A percentile compares a stretch with the other conserved stretches of the same genome.
These are phyloP conservation scores for Arabidopsis hybrid DNA, from an alignment of 441 rosid species.

Conservation along the genomic window DNA sequence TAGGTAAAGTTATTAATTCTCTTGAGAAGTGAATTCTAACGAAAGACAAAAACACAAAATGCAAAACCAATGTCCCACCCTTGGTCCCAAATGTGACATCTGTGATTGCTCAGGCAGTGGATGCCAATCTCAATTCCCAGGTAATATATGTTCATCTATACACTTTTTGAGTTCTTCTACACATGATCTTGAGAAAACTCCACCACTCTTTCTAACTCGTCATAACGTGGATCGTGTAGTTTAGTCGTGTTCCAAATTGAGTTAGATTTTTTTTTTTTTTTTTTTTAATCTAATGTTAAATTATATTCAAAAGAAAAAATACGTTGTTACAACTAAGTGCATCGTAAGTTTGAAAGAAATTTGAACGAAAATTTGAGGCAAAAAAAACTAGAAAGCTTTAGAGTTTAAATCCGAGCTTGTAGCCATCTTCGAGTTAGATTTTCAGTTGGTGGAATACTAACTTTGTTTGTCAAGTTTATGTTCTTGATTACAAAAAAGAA, in stretches of 20 bases:
- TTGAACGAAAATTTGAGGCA: too few relatives aligned
- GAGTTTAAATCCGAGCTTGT: too few relatives aligned
- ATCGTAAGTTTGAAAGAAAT: too few relatives aligned
- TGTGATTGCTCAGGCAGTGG: slow-evolving; percentile 28
- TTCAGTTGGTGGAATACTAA: too few relatives aligned
- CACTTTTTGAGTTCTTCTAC: background rate
- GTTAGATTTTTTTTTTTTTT: background rate
- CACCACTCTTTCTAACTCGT: background rate
- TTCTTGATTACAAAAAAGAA: too few relatives aligned
- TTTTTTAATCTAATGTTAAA: too few relatives aligned
- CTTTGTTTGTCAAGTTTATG: too few relatives aligned
- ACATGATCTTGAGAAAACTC: background rate
- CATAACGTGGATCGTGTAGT: background rate
- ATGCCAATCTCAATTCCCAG: slow-evolving; percentile 37
- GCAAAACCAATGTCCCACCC: slow-evolving; percentile 12
- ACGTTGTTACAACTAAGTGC: too few relatives aligned
- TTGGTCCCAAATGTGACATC: slow-evolving; percentile 2
- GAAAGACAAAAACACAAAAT: slow-evolving; percentile 5
- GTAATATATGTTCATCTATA: slow-evolving; percentile 1
- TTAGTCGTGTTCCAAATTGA: background rate
- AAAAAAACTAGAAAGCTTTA: too few relatives aligned
- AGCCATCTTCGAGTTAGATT: too few relatives aligned
- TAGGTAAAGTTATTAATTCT: background rate
- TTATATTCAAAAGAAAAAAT: too few relatives aligned
- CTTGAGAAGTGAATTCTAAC: background rate